These are phyloP conservation scores for Suhomyces xylopsoci DNA, from an alignment of 805 yeast species.

Conservation along the genomic window DNA sequence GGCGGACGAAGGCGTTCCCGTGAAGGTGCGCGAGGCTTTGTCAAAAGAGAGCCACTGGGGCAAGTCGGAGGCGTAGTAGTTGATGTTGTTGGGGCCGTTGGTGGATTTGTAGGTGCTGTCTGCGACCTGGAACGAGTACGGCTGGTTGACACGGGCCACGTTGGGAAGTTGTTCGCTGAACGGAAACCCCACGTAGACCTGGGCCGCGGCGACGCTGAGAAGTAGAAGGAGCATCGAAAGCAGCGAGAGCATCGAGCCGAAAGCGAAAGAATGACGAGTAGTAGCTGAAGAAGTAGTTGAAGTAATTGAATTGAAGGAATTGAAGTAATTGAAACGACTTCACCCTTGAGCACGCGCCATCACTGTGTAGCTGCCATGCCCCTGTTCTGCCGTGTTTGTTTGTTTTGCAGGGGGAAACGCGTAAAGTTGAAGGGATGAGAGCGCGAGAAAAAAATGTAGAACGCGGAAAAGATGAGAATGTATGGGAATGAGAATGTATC, in stretches of 20 bases:
- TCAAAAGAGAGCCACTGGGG: slow-evolving; percentile 86
- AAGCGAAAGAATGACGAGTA: background rate
- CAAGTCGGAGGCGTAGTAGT: slow-evolving; percentile 53
- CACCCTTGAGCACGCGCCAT: background rate
- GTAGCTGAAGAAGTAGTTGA: background rate
- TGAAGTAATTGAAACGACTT: background rate
- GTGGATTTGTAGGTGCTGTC: slow-evolving; percentile 58
- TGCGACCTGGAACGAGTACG: slow-evolving; percentile 65
- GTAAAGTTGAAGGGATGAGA: background rate
- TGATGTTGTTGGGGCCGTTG: slow-evolving; percentile 37
- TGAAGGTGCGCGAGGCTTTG: slow-evolving; percentile 51
- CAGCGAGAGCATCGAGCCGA: background rate
- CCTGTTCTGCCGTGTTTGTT: background rate
- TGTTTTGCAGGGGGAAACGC: background rate
- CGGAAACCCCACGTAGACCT: slow-evolving; percentile 69
- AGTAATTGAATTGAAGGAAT: background rate
- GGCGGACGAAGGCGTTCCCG: slow-evolving; percentile 63
- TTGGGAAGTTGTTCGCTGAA: slow-evolving; percentile 81
- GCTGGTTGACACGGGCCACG: slow-evolving; percentile 68
- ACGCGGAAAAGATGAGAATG: background rate
- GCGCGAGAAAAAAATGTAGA: too few relatives aligned
- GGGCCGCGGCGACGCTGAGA: slow-evolving; percentile 25
- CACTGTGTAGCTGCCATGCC: background rate
- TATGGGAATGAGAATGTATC: background rate
- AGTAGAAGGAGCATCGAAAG: slow-evolving; percentile 4